Conservation (phyloP, 805 yeast genomes). For the Yarrowia bubula region DNA sequence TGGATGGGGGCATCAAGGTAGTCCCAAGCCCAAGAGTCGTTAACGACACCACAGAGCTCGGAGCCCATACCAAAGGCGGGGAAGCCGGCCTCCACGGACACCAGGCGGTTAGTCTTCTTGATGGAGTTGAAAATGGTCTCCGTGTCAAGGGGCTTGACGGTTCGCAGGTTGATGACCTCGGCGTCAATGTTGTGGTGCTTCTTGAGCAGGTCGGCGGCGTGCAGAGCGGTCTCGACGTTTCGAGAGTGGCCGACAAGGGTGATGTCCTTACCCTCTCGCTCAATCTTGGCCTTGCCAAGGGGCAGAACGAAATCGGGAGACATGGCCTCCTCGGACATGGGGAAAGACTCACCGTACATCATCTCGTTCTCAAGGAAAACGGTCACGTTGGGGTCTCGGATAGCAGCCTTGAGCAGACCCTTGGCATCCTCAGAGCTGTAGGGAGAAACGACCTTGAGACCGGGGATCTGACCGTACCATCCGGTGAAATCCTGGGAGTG, state of each 20-base stretch:
- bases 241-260: slow-evolving; percentile 89
- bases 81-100: slow-evolving; percentile 96
- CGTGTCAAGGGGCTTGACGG: slow-evolving; percentile 94
- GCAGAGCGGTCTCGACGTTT: slow-evolving; percentile 78
- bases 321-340: slow-evolving; percentile 82
- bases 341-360: slow-evolving; percentile 87
- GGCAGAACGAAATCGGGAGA: slow-evolving; percentile 89
- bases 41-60: slow-evolving; percentile 93
- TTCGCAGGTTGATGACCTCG: slow-evolving; percentile 93
- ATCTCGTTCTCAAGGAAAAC: slow-evolving; percentile 95
- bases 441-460: slow-evolving; percentile 94
- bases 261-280: slow-evolving; percentile 87
- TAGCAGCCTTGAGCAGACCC: slow-evolving; percentile 93
- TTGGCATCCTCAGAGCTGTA: slow-evolving; percentile 93
- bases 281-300: slow-evolving; percentile 93
- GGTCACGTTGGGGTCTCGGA: slow-evolving; percentile 98
- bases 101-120: slow-evolving; percentile 94
- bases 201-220: slow-evolving; percentile 86
- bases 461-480: slow-evolving; percentile 98
- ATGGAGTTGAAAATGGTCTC: slow-evolving; percentile 81
- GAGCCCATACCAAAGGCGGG: slow-evolving; percentile 99
- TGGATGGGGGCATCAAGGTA: slow-evolving; percentile 97
- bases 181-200: slow-evolving; percentile 83
- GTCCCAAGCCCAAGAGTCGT: slow-evolving; percentile 98
- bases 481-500: slow-evolving; percentile 97